These are phyloP conservation scores for Leptographium procerum DNA, from an alignment of 2,329 filamentous ascomycete genomes.

Conservation along the genomic window DNA sequence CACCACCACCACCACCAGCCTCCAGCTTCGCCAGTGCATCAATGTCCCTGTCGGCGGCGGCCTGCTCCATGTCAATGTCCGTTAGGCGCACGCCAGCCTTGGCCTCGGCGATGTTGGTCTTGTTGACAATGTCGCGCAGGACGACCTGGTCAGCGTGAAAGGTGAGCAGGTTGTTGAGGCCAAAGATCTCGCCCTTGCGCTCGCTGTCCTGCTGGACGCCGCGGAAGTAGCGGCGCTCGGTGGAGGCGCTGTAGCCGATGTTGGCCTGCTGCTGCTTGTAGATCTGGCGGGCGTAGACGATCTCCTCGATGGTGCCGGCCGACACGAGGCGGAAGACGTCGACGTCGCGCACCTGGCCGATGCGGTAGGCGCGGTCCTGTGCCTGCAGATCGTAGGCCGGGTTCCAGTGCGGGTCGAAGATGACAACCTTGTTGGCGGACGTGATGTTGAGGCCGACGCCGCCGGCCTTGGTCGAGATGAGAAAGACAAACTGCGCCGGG, in stretches of 20 bases:
- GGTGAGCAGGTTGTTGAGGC: constrained; percentile 73
- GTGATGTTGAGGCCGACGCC: constrained; percentile 95
- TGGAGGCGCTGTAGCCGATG: constrained; percentile 88
- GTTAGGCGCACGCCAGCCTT: constrained; percentile 71
- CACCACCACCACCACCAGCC: constrained; percentile 33
- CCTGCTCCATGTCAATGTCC: constrained; percentile 61
- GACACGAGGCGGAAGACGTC: constrained; percentile 91
- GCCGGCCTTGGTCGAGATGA: constrained; percentile 88
- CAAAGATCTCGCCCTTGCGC: constrained; percentile 90
- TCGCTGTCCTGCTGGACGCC: constrained; percentile 77
- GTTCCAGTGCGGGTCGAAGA: constrained; percentile 97
- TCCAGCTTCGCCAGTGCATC: constrained; percentile 33
- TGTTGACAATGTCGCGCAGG: constrained; percentile 92
- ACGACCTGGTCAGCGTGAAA: constrained; percentile 71
- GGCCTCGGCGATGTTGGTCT: constrained; percentile 92
- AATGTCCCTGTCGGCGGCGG: constrained; percentile 40
- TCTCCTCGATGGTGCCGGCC: constrained; percentile 89
- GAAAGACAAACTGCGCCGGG: constrained; percentile 78
- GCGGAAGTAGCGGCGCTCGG: constrained; percentile 87
- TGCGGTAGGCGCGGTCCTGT: constrained; percentile 91
- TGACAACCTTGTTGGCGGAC: constrained; percentile 94
- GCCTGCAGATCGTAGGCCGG: constrained; percentile 89
- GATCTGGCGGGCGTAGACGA: constrained; percentile 91
- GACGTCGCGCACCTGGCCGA: constrained; percentile 84
- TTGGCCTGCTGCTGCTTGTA: constrained; percentile 99